phyloP scores from a whole-genome alignment of 139 green algal genomes.

The Coelastrella sp. region DNA sequence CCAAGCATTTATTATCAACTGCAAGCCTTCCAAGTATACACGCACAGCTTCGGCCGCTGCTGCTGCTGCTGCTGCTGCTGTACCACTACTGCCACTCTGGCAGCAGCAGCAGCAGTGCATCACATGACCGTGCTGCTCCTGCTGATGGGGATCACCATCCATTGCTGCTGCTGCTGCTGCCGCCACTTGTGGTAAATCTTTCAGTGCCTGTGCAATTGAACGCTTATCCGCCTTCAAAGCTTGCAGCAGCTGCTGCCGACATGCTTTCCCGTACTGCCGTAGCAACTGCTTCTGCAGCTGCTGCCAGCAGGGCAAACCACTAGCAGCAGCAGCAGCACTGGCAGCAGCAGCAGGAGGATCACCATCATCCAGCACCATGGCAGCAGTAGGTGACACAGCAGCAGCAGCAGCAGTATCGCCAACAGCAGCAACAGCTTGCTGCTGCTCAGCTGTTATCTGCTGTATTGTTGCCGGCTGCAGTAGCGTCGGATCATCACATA shows the following conservation, averaged over 20 bases:
- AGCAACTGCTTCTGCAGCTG: not conserved
- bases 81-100: no score
- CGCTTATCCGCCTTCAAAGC: not conserved
- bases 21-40: not conserved
- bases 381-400: slow-evolving; percentile 25
- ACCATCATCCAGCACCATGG: slow-evolving; percentile 7
- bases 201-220: not conserved
- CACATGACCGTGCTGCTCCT: not conserved
- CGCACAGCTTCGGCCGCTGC: not conserved
- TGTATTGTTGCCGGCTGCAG: not conserved
- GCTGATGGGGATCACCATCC: not conserved
- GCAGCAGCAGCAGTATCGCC: not conserved
- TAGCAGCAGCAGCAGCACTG: slow-evolving; percentile 5
- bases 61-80: not conserved
- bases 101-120: not conserved
- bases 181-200: not conserved
- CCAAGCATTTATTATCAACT: not conserved
- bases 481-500: slow-evolving; percentile 10
- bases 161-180: slow-evolving; percentile 26
- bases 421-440: not conserved
- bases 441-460: slow-evolving; percentile 15
- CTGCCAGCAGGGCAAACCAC: not conserved
- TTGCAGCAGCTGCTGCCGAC: not conserved
- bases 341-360: not conserved
- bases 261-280: not conserved